These are phyloP conservation scores for Sclerospora graminicola DNA, from an alignment of 352 stramenopile genomes.

Conservation along the genomic window DNA sequence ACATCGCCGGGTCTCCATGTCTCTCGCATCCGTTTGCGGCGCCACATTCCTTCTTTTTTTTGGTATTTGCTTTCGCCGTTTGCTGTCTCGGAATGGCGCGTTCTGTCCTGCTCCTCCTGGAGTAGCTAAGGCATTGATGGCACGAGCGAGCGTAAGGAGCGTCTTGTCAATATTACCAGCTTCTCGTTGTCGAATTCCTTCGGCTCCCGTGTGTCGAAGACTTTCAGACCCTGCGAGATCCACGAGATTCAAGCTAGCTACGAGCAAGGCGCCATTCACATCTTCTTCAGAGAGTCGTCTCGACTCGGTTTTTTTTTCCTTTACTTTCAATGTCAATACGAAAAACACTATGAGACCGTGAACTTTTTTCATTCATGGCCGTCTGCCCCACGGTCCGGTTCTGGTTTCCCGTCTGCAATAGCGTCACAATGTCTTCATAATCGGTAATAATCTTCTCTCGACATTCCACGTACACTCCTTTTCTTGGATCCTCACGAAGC, in stretches of 20 bases:
- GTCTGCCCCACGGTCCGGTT: slow-evolving; percentile 56
- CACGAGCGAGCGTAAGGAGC: slow-evolving; percentile 90
- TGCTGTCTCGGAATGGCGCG: slow-evolving; percentile 83
- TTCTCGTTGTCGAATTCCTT: slow-evolving; percentile 92
- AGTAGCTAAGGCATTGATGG: slow-evolving; percentile 84
- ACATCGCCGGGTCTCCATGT: slow-evolving; percentile 73
- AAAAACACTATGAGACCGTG: slow-evolving; percentile 78
- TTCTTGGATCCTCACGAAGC: slow-evolving; percentile 90
- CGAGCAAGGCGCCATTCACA: slow-evolving; percentile 75
- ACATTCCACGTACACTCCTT: slow-evolving; percentile 95
- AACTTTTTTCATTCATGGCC: slow-evolving; percentile 75
- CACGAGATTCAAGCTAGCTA: slow-evolving; percentile 94
- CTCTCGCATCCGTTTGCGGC: slow-evolving; percentile 24
- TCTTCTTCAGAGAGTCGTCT: slow-evolving; percentile 55
- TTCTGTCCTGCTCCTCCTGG: slow-evolving; percentile 22
- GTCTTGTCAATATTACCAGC: slow-evolving; percentile 96
- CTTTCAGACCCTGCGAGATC: slow-evolving; percentile 97
- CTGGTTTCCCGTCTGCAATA: slow-evolving; percentile 58
- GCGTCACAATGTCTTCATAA: slow-evolving; percentile 43
- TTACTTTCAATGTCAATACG: slow-evolving; percentile 78
- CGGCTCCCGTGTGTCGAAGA: slow-evolving; percentile 90
- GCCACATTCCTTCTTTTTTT: slow-evolving; percentile 16
- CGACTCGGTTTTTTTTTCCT: slow-evolving; percentile 31
- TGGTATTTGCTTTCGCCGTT: slow-evolving; percentile 23
- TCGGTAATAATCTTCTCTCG: slow-evolving; percentile 90